Conservation (phyloP, 2,329 filamentous ascomycete genomes). For the Aspergillus ruber region DNA sequence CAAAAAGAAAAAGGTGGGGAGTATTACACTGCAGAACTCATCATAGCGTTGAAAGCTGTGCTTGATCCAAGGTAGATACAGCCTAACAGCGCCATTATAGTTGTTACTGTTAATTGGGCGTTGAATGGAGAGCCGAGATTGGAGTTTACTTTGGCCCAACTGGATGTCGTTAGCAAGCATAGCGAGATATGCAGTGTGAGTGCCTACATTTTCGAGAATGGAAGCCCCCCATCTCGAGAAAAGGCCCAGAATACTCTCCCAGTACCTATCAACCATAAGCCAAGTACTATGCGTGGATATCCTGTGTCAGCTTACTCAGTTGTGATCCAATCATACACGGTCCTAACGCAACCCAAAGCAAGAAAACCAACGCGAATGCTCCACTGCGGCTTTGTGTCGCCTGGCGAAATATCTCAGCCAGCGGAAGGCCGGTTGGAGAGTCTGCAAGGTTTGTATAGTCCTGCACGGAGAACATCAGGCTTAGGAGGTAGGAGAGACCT, state of each 20-base stretch:
- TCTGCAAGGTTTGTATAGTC: slow-evolving; percentile 40
- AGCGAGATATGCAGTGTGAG: neutral
- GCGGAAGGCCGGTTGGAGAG: slow-evolving; percentile 46
- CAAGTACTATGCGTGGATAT: slow-evolving; percentile 17
- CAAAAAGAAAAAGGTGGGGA: neutral
- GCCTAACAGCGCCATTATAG: slow-evolving; percentile 52
- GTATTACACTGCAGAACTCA: slow-evolving; percentile 17
- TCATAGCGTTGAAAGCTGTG: slow-evolving; percentile 58
- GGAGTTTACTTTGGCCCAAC: slow-evolving; percentile 38
- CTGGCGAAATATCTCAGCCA: slow-evolving; percentile 61
- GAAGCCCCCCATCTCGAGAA: slow-evolving; percentile 46
- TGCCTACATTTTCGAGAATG: slow-evolving; percentile 22
- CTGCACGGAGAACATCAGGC: slow-evolving; percentile 48
- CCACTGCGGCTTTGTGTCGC: slow-evolving; percentile 47
- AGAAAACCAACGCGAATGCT: slow-evolving; percentile 46
- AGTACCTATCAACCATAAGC: slow-evolving; percentile 31
- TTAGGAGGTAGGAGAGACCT: slow-evolving; percentile 44
- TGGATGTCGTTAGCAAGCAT: slow-evolving; percentile 20
- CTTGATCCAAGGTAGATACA: slow-evolving; percentile 60
- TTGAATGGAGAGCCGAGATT: slow-evolving; percentile 46
- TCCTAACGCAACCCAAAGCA: slow-evolving; percentile 27
- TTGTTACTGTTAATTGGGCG: slow-evolving; percentile 46
- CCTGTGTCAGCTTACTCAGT: slow-evolving; percentile 27
- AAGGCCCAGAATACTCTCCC: slow-evolving; percentile 56
- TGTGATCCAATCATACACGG: slow-evolving; percentile 29